Conservation (phyloP, 371 early-diverging fungal genomes). For the Nematocida sp. region DNA sequence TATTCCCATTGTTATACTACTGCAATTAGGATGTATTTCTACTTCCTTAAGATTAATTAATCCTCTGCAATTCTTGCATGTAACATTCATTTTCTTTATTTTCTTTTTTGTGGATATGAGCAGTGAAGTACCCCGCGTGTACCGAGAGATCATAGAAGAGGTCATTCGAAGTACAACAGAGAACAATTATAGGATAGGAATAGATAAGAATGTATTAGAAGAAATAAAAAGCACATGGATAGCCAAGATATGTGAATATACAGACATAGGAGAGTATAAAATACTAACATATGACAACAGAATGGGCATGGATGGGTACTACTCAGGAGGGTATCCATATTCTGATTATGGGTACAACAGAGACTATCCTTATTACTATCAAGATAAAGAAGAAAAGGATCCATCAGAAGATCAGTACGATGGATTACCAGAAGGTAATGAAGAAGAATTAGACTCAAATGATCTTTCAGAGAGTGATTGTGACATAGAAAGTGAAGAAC, state of each 20-base stretch:
- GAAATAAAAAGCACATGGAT: conserved; percentile 65
- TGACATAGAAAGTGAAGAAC: conserved; percentile 59
- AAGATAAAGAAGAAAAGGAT: conserved; percentile 45
- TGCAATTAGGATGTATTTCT: conserved; percentile 11
- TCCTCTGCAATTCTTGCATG: conserved; percentile 45
- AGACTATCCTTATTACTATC: conserved; percentile 42
- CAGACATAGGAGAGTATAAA: conserved; percentile 56
- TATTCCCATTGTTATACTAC: background rate
- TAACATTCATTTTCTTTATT: conserved; percentile 37
- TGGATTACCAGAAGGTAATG: conserved; percentile 22
- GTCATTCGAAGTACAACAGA: conserved; percentile 61
- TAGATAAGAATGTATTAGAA: conserved; percentile 52
- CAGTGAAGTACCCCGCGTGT: conserved; percentile 64
- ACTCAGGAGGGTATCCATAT: background rate
- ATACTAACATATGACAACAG: conserved; percentile 28
- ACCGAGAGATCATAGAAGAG: conserved; percentile 67
- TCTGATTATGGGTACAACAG: conserved; percentile 34
- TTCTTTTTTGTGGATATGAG: conserved; percentile 59
- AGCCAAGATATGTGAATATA: conserved; percentile 59
- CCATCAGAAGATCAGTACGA: conserved; percentile 39
- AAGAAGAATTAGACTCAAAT: conserved; percentile 56
- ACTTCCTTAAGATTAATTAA: background rate
- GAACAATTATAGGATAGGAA: conserved; percentile 46
- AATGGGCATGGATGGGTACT: conserved; percentile 32
- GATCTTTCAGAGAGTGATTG: conserved; percentile 55